A percentile compares a stretch with the other conserved stretches of the same genome.
Evolutionary conservation across 805 yeast genomes (phyloP).

Genomic region (Kurtzmaniella fragi): DNA sequence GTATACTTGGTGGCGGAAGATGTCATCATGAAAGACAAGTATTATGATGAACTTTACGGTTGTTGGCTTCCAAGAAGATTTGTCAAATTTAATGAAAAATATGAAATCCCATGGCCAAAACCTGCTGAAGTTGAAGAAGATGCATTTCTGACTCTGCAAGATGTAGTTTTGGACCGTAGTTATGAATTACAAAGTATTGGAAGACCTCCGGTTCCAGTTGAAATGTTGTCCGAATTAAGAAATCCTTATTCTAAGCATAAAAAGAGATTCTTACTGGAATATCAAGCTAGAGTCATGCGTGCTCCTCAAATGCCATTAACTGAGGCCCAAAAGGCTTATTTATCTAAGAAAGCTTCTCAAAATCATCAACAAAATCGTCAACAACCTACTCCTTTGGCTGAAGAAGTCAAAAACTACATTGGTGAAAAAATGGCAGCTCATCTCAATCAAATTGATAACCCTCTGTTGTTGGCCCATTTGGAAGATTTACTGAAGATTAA

Average conservation of each 20-base stretch:
- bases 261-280: slow-evolving; percentile 46
- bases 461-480: slow-evolving; percentile 33
- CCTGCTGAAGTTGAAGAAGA: slow-evolving; percentile 51
- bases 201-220: slow-evolving; percentile 63
- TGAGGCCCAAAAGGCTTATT: slow-evolving; percentile 54
- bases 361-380: slow-evolving; percentile 12
- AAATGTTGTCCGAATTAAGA: slow-evolving; percentile 63
- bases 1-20: slow-evolving; percentile 77
- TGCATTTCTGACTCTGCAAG: slow-evolving; percentile 50
- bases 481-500: slow-evolving; percentile 28
- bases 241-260: slow-evolving; percentile 72
- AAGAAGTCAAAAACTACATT: slow-evolving; percentile 52
- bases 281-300: slow-evolving; percentile 55
- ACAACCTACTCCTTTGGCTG: slow-evolving; percentile 34
- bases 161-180: slow-evolving; percentile 63
- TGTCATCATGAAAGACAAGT: slow-evolving; percentile 59
- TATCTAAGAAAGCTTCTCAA: slow-evolving; percentile 42
- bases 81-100: slow-evolving; percentile 61
- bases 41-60: slow-evolving; percentile 71
- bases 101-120: slow-evolving; percentile 87
- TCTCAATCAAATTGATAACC: slow-evolving; percentile 28
- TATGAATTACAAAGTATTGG: slow-evolving; percentile 66
- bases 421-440: slow-evolving; percentile 45
- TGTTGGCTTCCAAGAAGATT: slow-evolving; percentile 72
- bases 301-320: slow-evolving; percentile 79